phyloP scores from a whole-genome alignment of 2,329 filamentous ascomycete species.

The Fusarium verticillioides region DNA sequence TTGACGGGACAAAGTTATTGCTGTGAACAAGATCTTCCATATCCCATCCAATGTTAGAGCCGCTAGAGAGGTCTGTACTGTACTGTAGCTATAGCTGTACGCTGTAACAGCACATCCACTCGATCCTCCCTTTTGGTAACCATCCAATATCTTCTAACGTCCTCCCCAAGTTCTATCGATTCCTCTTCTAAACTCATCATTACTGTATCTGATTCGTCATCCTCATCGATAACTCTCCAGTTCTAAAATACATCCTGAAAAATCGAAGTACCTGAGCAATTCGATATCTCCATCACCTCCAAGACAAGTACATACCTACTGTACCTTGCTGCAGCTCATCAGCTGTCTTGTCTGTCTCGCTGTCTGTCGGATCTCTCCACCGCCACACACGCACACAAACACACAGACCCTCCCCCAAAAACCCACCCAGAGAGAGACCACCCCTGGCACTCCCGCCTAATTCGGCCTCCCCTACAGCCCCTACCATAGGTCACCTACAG shows the following conservation, averaged over 20 bases:
- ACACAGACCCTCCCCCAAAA: conserved; percentile 37
- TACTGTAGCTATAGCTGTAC: not conserved
- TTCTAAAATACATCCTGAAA: not conserved
- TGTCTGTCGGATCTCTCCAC: conserved; percentile 27
- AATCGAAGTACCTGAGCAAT: not conserved
- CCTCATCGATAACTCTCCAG: not conserved
- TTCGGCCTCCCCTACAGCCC: conserved; percentile 35
- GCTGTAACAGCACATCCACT: conserved; percentile 4
- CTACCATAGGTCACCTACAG: conserved; percentile 1
- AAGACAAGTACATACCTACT: not conserved
- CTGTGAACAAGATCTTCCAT: not conserved
- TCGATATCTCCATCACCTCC: not conserved
- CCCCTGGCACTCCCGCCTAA: conserved; percentile 35
- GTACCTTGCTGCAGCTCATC: conserved; percentile 26
- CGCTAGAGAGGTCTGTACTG: not conserved
- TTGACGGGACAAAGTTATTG: not conserved
- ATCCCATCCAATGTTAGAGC: not conserved
- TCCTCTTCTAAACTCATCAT: conserved; percentile 4
- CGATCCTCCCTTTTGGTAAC: conserved; percentile 12
- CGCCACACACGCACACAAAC: conserved; percentile 34
- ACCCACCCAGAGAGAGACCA: conserved; percentile 12
- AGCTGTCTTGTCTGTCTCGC: conserved; percentile 2
- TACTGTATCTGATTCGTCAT: not conserved
- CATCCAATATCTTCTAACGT: not conserved
- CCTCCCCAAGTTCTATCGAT: not conserved